Evolutionary conservation across 2,329 filamentous ascomycete species (phyloP).

Genomic region (Cladobotryum protrusum): DNA sequence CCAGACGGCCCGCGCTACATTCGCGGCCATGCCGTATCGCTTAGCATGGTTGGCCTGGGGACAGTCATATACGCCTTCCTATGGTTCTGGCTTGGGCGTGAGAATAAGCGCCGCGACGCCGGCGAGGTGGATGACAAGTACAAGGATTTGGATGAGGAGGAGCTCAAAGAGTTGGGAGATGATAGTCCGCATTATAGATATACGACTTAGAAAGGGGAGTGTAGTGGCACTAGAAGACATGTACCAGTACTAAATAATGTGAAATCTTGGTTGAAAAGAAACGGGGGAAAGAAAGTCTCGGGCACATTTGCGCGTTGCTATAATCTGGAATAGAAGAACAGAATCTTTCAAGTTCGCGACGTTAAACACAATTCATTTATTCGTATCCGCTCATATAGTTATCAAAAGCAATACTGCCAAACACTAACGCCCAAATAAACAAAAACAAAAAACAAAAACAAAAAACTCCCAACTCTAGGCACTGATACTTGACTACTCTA

Average conservation of each 20-base stretch:
- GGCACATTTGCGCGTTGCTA: neutral
- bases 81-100: conserved; percentile 44
- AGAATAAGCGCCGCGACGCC: conserved; percentile 40
- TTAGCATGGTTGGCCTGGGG: conserved; percentile 51
- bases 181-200: conserved; percentile 46
- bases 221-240: neutral
- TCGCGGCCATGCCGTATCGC: conserved; percentile 54
- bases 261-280: neutral
- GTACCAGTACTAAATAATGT: neutral
- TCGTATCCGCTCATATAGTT: too few relatives aligned
- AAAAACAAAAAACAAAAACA: too few relatives aligned
- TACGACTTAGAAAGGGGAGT: conserved; percentile 26
- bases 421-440: too few relatives aligned
- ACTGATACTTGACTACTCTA: too few relatives aligned
- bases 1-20: conserved; percentile 51
- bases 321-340: neutral
- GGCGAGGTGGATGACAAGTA: conserved; percentile 35
- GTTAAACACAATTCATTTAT: neutral
- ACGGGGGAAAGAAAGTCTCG: neutral
- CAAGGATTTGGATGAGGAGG: conserved; percentile 37
- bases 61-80: conserved; percentile 47
- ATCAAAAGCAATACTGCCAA: too few relatives aligned
- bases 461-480: too few relatives aligned
- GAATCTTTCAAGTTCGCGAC: neutral
- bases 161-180: conserved; percentile 45